Base-by-base conservation (phyloP, 2,329 filamentous ascomycete species). In the Dothideomycetidae sp. region DNA sequence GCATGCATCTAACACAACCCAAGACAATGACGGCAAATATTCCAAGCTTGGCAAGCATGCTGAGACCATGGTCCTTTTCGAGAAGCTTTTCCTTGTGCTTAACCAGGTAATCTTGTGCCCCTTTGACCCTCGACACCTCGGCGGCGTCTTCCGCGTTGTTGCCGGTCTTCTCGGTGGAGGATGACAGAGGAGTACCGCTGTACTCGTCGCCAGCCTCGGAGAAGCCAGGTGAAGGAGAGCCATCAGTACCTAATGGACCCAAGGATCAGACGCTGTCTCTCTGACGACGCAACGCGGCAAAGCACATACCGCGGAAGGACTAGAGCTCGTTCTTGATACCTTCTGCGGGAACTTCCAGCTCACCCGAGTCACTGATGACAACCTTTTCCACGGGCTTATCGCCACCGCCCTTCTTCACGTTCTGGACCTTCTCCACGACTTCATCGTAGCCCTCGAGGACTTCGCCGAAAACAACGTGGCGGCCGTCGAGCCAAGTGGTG, bases 281-380 rank as follows among this genome's bases (percentile, higher is more conserved):
- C 23, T 41, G 23, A 13, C 31, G 21, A 28, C 37, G 33, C n/a
- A 23, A 34, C 51, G 29, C 29, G 42, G 35, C 39, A 37, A 41
- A 21, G n/a, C n/a, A 53, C 48, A 46, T 51, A 46, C 43, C 44
- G 45, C 40, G 41, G 45, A 31, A 38, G 46, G 48, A 67, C 72
- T 79, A 90, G 63, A 90, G 80, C 66, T 90, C 82, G 65, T 78
- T 73, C 66, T 85, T 80, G 68, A 84, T 88, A 90, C 83, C 83
- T 90, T 90, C 83, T 68, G 75, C 68, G 58, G 81, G 79, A 48
- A 86, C 78, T 59, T 78, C 71, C 51, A 90, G 67, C 70, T 88
- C 81, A 61, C 83, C 83, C 63, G 79, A 83, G 72, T 85, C 82
- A 58, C 60, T 70, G 54, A 92, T 84, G 68, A 76, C 86, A 62